Evolutionary conservation across 768 basidiomycete genomes (phyloP), one percentile per base, ranked within the genome.

Genomic region (Infundibulicybe gibba): DNA sequence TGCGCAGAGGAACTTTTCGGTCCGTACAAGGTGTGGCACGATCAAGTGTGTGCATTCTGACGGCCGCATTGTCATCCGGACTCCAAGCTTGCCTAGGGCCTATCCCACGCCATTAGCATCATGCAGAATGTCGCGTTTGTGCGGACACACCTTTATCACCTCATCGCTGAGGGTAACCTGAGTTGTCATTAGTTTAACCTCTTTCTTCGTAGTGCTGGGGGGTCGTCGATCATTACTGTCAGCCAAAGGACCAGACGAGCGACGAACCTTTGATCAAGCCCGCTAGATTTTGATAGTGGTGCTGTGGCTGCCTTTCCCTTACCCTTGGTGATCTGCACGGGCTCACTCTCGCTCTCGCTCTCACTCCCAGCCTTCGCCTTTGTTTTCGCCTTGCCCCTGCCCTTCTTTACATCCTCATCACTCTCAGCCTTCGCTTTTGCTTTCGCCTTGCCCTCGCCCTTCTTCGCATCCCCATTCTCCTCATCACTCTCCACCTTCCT

Each of bases 1-100:
- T 0, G 89, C 90, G 54, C 82, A 83, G 0, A 97, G 71, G 59
- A 95, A 87, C 61, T 95, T 97, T 59, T 93, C 88, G 1, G 94
- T 95, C 4, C 93, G 79, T 5, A 85, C 80, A 19, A 94, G 70
- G 20, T 72, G 70, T 31, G 75, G 77, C 9, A 81, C 79, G 40
- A 95, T 63, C 11, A 97, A 73, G 64, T 94, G 90, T 0, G 91
- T 95, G 56, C 86, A 90, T 45, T 90, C 82, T 1, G 62, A 57
- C 0, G 85, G 71, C 31, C 80, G 76, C 2, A 75, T 72, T 6
- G 81, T 80, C 48, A 83, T 68, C 52, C 76, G 81, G 6, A 79
- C 83, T 0, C 91, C 92, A 0, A 94, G 62, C 55, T 78, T 81
- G 1, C 61, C 64, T 32, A 94, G 61, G 3, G 64, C 65, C 91